Conservation (phyloP, 176 grass and related monocot genomes). For the Paspalum vaginatum region DNA sequence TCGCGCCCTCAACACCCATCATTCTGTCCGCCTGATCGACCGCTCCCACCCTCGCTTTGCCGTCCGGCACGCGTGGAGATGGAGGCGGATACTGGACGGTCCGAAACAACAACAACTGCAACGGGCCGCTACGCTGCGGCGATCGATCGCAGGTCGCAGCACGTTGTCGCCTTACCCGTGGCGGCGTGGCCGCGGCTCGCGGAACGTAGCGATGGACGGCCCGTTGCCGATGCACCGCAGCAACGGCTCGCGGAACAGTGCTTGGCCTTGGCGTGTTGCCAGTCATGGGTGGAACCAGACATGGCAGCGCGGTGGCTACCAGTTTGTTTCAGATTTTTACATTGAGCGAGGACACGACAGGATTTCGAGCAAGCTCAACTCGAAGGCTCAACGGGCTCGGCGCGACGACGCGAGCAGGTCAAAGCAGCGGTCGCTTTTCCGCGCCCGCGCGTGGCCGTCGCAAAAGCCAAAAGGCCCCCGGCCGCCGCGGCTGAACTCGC, state of each 20-base stretch:
- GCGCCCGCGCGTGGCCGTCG: constrained; percentile 43
- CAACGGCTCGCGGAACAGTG: too few relatives aligned
- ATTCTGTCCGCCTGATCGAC: constrained; percentile 57
- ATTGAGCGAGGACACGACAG: background rate
- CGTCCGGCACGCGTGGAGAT: constrained; percentile 11
- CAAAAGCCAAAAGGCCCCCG: constrained; percentile 35
- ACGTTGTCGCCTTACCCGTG: constrained; percentile 23
- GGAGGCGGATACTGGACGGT: background rate
- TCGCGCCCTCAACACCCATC: constrained; percentile 50
- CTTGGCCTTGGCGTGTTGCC: background rate
- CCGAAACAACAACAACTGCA: constrained; percentile 16
- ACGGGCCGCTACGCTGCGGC: background rate
- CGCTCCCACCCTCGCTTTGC: background rate
- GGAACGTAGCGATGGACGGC: background rate
- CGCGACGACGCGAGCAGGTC: constrained; percentile 15
- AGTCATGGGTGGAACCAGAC: background rate
- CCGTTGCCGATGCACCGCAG: too few relatives aligned
- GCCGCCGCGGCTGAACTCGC: background rate
- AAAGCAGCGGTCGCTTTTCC: constrained; percentile 29
- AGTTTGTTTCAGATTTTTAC: background rate
- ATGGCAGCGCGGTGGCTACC: background rate
- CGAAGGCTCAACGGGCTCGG: background rate
- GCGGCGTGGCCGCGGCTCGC: background rate
- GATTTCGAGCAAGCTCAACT: constrained; percentile 17
- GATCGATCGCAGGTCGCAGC: background rate